Evolutionary conservation across 805 yeast species (phyloP), one percentile per base, ranked within the genome.

Genomic region (Kazachstania taianensis): DNA sequence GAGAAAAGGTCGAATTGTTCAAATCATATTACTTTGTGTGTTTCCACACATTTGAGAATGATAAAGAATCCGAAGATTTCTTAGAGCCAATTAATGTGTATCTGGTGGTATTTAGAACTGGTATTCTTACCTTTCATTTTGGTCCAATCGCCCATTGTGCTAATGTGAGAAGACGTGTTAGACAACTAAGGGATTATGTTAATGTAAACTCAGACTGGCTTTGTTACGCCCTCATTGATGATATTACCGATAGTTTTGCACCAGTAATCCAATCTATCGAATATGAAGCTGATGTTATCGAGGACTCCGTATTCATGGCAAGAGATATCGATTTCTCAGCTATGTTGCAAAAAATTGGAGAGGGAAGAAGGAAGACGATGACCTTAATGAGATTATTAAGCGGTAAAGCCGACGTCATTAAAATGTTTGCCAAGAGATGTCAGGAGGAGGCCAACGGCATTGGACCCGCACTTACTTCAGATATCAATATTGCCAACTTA

Each of bases 1-100:
- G 98, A 62, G 98, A 89, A 65, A 89, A 89, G 61, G 96, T 89
- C 20, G 98, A 89, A 62, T 66, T 89, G 42, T 89, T 89, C 70
- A 75, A 77, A 49, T 73, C 75, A 46, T 89, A 89, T 61, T 89
- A 92, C 61, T 86, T 92, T 65, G 94, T 92, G 28, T 83, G 94
- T 70, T 92, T 92, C 73, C 96, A 92, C 59, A 83, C 97, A 4
- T 92, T 92, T 61, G 96, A 86, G 54, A 78, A 81, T 17, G 95
- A 89, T 46, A 57, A 66, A 32, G 92, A 48, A 55, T 73, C 82
- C 36, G 92, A 81, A 49, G 94, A 84, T 43, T 87, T 81, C 56
- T 63, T 81, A 53, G 92, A 81, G 49, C 87, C 87, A 17, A 77
- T 81, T 46, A 78, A 78, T 49, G 80, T 81, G 22, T 81, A 81